A percentile compares a stretch with the other conserved stretches of the same genome.
phyloP scores from a whole-genome alignment of 1,284 basidiomycete species.

The Coriolopsis trogii region DNA sequence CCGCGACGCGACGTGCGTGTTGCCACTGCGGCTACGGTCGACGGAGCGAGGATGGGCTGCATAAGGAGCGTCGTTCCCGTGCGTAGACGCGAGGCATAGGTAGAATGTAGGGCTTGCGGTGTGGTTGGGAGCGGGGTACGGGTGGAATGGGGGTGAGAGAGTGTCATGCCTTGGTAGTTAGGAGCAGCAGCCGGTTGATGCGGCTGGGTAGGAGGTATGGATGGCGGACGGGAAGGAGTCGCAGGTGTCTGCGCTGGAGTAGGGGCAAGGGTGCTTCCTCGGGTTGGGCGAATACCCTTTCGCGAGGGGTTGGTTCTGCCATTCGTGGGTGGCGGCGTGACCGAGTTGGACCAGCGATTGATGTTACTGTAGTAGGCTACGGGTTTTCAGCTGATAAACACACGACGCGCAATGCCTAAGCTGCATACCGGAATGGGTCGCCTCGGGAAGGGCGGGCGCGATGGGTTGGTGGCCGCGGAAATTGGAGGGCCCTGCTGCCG shows the following conservation, averaged over 20 bases:
- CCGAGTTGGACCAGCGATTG: conserved; percentile 58
- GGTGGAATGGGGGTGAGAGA: conserved; percentile 38
- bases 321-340: conserved; percentile 51
- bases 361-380: conserved; percentile 68
- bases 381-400: neutral
- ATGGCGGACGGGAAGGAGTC: conserved; percentile 17
- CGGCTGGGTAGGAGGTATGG: conserved; percentile 13
- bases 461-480: conserved; percentile 24
- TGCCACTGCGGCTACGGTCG: conserved; percentile 41
- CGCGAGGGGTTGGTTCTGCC: conserved; percentile 33
- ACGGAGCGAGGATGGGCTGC: conserved; percentile 75
- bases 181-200: conserved; percentile 1
- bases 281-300: conserved; percentile 40
- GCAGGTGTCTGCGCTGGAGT: conserved; percentile 32
- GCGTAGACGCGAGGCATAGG: conserved; percentile 91
- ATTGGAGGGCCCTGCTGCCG: conserved; percentile 22
- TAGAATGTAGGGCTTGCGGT: conserved; percentile 79
- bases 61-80: conserved; percentile 90
- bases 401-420: neutral
- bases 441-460: conserved; percentile 21
- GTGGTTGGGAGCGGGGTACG: conserved; percentile 57
- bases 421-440: conserved; percentile 26
- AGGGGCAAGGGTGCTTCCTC: conserved; percentile 38
- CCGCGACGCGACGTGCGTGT: conserved; percentile 55
- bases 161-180: conserved; percentile 8